phyloP scores from a whole-genome alignment of 306 rosid species.

The Potentilla sterilis region DNA sequence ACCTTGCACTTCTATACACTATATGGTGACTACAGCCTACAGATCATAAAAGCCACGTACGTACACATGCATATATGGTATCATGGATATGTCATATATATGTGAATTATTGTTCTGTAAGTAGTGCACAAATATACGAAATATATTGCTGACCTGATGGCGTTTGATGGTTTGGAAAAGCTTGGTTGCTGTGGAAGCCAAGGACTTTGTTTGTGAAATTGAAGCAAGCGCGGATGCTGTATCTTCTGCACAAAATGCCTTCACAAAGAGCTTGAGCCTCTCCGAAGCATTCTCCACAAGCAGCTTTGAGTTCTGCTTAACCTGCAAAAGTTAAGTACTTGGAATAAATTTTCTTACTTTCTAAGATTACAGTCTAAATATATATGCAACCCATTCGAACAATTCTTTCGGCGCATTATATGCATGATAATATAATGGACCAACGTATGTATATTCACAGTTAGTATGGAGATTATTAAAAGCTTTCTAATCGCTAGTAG shows the following conservation, averaged over 20 bases:
- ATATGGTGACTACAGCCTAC: too few species aligned
- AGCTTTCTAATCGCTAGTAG: too few species aligned
- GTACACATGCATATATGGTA: background rate
- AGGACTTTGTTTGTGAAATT: slow-evolving; percentile 36
- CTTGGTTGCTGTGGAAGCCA: slow-evolving; percentile 37
- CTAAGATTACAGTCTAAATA: too few species aligned
- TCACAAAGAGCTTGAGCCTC: slow-evolving; percentile 44
- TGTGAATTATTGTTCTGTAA: background rate
- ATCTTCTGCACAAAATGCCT: slow-evolving; percentile 48
- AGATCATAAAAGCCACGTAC: too few species aligned
- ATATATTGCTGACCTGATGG: slow-evolving; percentile 37
- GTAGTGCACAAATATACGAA: background rate
- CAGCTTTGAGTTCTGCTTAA: slow-evolving; percentile 38
- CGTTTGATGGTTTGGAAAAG: slow-evolving; percentile 30
- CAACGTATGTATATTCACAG: background rate
- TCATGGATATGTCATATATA: background rate
- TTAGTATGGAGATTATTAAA: background rate
- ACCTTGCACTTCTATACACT: background rate
- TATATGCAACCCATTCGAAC: background rate
- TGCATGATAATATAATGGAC: background rate
- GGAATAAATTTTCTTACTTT: background rate
- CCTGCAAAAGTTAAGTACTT: slow-evolving; percentile 31
- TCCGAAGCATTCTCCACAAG: slow-evolving; percentile 41
- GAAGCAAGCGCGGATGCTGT: slow-evolving; percentile 31
- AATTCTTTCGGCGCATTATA: background rate